These are phyloP conservation scores for Rhodocollybia butyracea DNA, from an alignment of 768 basidiomycete species.

Conservation along the genomic window DNA sequence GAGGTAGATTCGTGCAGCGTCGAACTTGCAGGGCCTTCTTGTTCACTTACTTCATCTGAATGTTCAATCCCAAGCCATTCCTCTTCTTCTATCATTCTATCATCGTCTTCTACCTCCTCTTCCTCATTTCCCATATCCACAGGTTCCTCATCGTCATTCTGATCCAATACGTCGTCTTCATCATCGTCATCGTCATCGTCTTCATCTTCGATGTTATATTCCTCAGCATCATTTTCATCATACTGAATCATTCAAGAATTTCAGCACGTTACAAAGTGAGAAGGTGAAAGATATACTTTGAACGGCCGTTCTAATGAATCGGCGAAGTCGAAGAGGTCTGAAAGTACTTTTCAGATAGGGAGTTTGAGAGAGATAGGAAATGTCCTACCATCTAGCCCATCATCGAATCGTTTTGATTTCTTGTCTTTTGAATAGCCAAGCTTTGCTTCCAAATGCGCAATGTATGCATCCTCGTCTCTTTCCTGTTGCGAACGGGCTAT, in stretches of 20 bases:
- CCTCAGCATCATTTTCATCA: no score
- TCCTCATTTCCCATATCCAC: conserved; percentile 17
- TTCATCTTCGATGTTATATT: not conserved
- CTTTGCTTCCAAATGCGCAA: conserved; percentile 77
- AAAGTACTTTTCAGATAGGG: not conserved
- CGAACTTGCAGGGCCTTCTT: conserved; percentile 30
- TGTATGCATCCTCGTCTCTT: conserved; percentile 79
- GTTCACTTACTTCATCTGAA: conserved; percentile 10
- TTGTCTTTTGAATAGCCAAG: conserved; percentile 55
- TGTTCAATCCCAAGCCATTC: conserved; percentile 37
- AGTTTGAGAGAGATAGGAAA: not conserved
- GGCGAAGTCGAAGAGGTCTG: conserved; percentile 57
- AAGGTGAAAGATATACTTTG: not conserved
- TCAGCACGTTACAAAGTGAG: no score
- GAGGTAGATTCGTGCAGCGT: not conserved
- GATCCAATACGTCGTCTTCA: conserved; percentile 14
- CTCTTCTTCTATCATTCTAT: conserved; percentile 30
- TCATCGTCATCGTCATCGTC: conserved; percentile 6
- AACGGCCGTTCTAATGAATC: conserved; percentile 28
- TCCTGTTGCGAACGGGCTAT: conserved; percentile 36
- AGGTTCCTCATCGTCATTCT: conserved; percentile 13
- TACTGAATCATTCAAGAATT: no score
- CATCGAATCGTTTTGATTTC: conserved; percentile 52
- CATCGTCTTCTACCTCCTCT: conserved; percentile 24
- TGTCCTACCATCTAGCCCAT: conserved; percentile 79